Base-by-base conservation (phyloP, 768 basidiomycete species). In the Lactarius psammicola region DNA sequence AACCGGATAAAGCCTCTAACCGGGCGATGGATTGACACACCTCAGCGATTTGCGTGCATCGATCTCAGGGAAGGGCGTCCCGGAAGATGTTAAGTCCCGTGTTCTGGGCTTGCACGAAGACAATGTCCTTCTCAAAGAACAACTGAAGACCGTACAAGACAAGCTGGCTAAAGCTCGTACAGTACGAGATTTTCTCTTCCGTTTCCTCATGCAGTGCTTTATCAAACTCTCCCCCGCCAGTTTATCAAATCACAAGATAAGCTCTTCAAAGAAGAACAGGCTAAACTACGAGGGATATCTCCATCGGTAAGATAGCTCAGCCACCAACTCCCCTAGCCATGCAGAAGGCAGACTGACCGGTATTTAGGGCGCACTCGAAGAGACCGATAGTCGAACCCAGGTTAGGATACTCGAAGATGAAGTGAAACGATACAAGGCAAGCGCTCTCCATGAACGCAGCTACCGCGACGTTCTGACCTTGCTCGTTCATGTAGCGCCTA, bases 211-310 rank as follows among this genome's bases (percentile, higher is more conserved):
- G 23, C 26, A n/a, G 0, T 17, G 53, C 18, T 17, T 55, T 4
- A 61, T 26, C 34, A 11, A 13, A 7, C 30, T 26, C 26, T 71
- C 20, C 42, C 49, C 26, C 6, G 6, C 18, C 6, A 95, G 92
- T 95, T 96, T 76, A 94, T 98, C 79, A 94, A 93, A 74, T 83
- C 87, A 36, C 95, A 96, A 75, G 94, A 97, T 77, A 90, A 90
- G 69, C 80, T 94, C 33, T 89, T 95, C 77, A 90, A 89, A 70
- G 90, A 93, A 72, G 88, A 89, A 72, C 87, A 88, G 58, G 85
- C 87, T 5, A 84, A 85, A 59, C 82, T 81, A 70, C 79, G 77
- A 34, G 80, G 78, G 26, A 71, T 76, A 62, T 75, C 76, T 56
- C 72, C 79, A 38, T 75, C 83, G 46, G 87, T 87, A 68, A 80